These are phyloP conservation scores for Ajuga reptans DNA, from an alignment of 305 asterid species.

Conservation along the genomic window DNA sequence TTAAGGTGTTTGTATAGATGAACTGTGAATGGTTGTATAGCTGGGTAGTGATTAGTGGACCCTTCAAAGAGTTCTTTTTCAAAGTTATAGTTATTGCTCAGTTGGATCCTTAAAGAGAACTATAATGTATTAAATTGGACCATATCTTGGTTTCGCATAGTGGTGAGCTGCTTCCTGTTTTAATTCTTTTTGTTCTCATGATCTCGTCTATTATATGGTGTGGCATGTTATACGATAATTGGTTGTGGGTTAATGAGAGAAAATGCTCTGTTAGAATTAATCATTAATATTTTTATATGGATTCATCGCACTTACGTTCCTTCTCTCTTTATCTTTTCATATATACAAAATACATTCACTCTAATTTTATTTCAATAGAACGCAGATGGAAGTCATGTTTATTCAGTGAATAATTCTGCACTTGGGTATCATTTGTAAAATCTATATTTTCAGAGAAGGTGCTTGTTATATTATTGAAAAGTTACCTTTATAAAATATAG, in stretches of 20 bases:
- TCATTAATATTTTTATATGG: not conserved
- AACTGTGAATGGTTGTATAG: not conserved
- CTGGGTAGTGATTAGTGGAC: not conserved
- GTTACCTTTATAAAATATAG: not conserved
- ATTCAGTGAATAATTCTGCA: not conserved
- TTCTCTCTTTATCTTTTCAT: not conserved
- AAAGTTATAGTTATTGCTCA: not conserved
- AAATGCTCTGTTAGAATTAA: not conserved
- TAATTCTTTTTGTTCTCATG: not conserved
- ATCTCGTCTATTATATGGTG: not conserved
- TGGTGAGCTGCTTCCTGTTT: not conserved
- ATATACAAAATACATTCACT: not conserved
- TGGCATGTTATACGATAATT: not conserved
- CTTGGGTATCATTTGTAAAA: not conserved
- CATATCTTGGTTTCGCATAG: conserved; percentile 7
- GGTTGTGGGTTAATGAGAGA: not conserved
- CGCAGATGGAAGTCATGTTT: not conserved
- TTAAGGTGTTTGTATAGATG: not conserved
- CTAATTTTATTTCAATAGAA: not conserved
- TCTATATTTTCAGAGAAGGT: not conserved
- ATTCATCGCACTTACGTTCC: not conserved
- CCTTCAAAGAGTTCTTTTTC: not conserved
- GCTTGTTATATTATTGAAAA: not conserved
- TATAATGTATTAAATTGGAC: not conserved
- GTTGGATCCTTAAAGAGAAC: not conserved